A percentile compares a stretch with the other conserved stretches of the same genome.
Conservation (phyloP, 345 rosid genomes). For the Eucalyptus polyanthemos region DNA sequence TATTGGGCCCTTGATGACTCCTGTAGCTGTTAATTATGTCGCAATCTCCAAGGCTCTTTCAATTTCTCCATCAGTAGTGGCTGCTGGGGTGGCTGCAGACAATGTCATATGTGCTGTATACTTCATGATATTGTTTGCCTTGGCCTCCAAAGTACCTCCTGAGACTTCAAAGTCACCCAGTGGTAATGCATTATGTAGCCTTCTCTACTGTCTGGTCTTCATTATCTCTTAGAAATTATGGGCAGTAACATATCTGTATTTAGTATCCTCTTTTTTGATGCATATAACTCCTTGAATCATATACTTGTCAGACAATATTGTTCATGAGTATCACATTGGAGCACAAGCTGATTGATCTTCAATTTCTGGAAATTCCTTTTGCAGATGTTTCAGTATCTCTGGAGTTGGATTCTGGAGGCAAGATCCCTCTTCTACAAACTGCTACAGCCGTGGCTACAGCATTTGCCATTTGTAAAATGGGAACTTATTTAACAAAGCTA, state of each 20-base stretch:
- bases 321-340: neutral
- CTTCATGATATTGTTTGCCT: constrained; percentile 55
- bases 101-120: constrained; percentile 62
- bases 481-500: constrained; percentile 19
- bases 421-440: constrained; percentile 35
- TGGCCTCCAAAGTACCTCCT: constrained; percentile 56
- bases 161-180: constrained; percentile 30
- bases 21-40: constrained; percentile 74
- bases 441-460: constrained; percentile 50
- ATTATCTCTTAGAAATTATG: neutral
- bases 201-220: neutral
- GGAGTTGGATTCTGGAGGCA: constrained; percentile 13
- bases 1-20: neutral
- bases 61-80: constrained; percentile 67
- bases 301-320: neutral
- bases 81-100: constrained; percentile 80
- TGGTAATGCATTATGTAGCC: constrained; percentile 13
- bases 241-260: neutral
- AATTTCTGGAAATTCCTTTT: neutral
- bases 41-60: constrained; percentile 76
- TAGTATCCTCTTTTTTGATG: neutral
- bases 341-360: neutral
- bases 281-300: neutral
- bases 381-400: constrained; percentile 23
- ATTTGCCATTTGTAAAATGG: constrained; percentile 58